Percentiles rank a stretch among this genome's conserved stretches.
Conservation (phyloP, 495 filamentous ascomycete genomes). For the Neurospora sp. region DNA sequence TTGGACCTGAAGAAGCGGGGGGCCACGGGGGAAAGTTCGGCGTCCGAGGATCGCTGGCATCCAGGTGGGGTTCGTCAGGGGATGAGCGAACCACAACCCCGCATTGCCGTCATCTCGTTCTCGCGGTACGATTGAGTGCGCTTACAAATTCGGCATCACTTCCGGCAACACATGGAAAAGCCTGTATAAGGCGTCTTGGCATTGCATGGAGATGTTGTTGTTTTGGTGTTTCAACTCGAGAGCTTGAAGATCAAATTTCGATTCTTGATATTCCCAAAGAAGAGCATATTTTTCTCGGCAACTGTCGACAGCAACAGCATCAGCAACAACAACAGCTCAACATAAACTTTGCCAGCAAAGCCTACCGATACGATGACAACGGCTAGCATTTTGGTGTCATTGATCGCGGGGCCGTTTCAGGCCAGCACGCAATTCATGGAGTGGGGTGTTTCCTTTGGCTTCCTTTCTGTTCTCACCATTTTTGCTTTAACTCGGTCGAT, state of each 20-base stretch:
- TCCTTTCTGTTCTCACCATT: background rate
- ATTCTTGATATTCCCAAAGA: background rate
- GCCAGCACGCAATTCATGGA: background rate
- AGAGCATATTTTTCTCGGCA: background rate
- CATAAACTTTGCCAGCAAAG: background rate
- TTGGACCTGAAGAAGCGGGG: background rate
- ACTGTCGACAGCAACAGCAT: background rate
- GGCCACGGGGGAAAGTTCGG: background rate
- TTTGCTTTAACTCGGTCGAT: background rate
- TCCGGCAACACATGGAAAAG: background rate
- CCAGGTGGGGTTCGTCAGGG: slow-evolving; percentile 10
- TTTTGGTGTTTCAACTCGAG: background rate
- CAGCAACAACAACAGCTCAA: background rate
- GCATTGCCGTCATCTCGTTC: slow-evolving; percentile 13
- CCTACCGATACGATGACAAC: background rate
- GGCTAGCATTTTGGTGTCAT: background rate
- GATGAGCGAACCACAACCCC: slow-evolving; percentile 8
- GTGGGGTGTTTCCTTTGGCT: background rate
- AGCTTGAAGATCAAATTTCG: background rate
- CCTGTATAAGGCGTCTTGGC: background rate
- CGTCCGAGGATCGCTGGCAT: slow-evolving; percentile 13
- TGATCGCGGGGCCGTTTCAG: background rate
- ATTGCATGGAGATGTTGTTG: background rate
- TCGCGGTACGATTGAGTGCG: background rate
- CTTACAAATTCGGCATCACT: background rate